These are phyloP conservation scores for Capronia americana DNA, from an alignment of 2,329 filamentous ascomycete genomes.

Conservation along the genomic window DNA sequence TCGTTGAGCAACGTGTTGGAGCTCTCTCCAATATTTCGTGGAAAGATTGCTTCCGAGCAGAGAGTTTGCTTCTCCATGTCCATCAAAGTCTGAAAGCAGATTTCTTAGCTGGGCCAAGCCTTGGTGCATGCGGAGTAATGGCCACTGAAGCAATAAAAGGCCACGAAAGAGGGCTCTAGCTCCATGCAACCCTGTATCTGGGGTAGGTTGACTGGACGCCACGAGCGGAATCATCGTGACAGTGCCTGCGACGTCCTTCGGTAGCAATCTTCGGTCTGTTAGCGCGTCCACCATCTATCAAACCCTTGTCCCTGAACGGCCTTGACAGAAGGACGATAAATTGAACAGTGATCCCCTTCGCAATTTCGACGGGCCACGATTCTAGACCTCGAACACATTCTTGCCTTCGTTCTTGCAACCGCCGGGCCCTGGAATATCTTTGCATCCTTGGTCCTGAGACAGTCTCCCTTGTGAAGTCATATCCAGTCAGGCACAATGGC, in stretches of 20 bases:
- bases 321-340: slow-evolving; percentile 10
- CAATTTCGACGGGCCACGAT: background rate
- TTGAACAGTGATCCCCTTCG: background rate
- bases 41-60: background rate
- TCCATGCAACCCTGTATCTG: slow-evolving; percentile 12
- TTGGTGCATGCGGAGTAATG: slow-evolving; percentile 1
- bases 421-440: background rate
- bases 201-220: slow-evolving; percentile 24
- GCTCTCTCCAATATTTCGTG: background rate
- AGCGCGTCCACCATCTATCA: background rate
- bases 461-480: background rate
- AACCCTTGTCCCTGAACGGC: background rate
- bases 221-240: slow-evolving; percentile 19
- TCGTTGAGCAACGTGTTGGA: background rate
- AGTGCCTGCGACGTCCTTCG: background rate
- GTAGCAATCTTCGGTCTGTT: slow-evolving; percentile 4
- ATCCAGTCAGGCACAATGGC: slow-evolving; percentile 18
- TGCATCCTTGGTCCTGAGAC: background rate
- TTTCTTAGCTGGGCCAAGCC: slow-evolving; percentile 8
- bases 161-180: background rate
- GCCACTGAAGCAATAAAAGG: background rate
- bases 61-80: background rate
- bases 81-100: background rate
- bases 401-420: background rate
- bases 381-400: background rate